Evolutionary conservation across 2,329 filamentous ascomycete species (phyloP).

Genomic region (Epichloe coenophiala): DNA sequence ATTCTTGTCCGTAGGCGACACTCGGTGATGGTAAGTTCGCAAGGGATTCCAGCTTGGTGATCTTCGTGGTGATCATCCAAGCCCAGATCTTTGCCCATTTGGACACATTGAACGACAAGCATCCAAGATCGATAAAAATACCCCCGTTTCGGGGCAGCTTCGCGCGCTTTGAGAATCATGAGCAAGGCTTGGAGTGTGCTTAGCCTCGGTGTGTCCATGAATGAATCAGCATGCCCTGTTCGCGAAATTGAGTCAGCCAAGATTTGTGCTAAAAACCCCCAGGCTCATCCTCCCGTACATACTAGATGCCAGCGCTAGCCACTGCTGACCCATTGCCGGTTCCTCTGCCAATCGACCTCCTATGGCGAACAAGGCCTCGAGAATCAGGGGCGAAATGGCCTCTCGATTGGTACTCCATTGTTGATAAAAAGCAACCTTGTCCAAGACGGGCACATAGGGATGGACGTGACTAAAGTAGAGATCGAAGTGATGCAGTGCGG

Average conservation of each 20-base stretch:
- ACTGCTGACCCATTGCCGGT: constrained; percentile 73
- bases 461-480: constrained; percentile 86
- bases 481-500: constrained; percentile 71
- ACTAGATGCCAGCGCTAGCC: constrained; percentile 84
- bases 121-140: constrained; percentile 98
- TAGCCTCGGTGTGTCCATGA: constrained; percentile 80
- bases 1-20: constrained; percentile 75
- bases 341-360: constrained; percentile 74
- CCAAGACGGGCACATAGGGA: constrained; percentile 82
- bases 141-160: constrained; percentile 81
- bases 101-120: constrained; percentile 78
- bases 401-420: constrained; percentile 77
- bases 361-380: constrained; percentile 87
- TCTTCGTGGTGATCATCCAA: constrained; percentile 75
- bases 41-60: constrained; percentile 59
- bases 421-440: constrained; percentile 68
- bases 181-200: constrained; percentile 86
- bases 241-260: background rate
- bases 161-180: constrained; percentile 78
- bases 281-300: constrained; percentile 13
- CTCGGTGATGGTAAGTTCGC: constrained; percentile 55
- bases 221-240: constrained; percentile 76
- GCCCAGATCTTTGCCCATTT: constrained; percentile 86
- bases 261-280: background rate
- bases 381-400: constrained; percentile 75